phyloP scores from a whole-genome alignment of 768 basidiomycete genomes.

The Pleurotus djamor region DNA sequence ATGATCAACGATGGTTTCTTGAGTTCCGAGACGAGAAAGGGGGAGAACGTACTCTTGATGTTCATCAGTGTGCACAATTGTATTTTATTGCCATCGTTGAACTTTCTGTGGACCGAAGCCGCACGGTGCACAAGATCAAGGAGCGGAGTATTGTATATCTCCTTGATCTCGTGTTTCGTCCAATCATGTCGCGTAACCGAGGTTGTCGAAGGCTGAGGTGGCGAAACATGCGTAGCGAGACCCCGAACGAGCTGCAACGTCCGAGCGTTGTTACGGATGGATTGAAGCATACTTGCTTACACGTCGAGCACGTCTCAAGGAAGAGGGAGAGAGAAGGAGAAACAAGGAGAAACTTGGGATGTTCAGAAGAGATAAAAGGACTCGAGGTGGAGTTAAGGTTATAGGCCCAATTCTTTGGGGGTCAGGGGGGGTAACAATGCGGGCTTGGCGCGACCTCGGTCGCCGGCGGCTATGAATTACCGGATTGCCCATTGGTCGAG shows the following conservation, averaged over 20 bases:
- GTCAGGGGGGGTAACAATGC: not conserved
- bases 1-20: not conserved
- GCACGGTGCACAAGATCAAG: slow-evolving; percentile 89
- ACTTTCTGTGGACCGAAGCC: slow-evolving; percentile 77
- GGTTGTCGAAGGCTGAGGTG: slow-evolving; percentile 17
- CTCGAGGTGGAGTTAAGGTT: slow-evolving; percentile 4
- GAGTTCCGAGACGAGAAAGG: slow-evolving; percentile 17
- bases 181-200: slow-evolving; percentile 57
- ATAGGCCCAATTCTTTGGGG: not conserved
- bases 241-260: slow-evolving; percentile 35
- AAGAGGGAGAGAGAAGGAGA: not conserved
- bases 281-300: slow-evolving; percentile 12
- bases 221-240: slow-evolving; percentile 61
- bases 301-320: slow-evolving; percentile 36
- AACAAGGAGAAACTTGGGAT: slow-evolving; percentile 2
- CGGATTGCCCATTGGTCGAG: not conserved
- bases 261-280: slow-evolving; percentile 8
- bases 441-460: slow-evolving; percentile 1
- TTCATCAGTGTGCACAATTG: slow-evolving; percentile 98
- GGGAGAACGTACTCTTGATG: slow-evolving; percentile 81
- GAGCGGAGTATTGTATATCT: slow-evolving; percentile 82
- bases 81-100: slow-evolving; percentile 87
- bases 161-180: slow-evolving; percentile 78
- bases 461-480: slow-evolving; percentile 3
- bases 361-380: slow-evolving; percentile 1